phyloP scores from a whole-genome alignment of 208 protist species.

The Naegleria gruberi region DNA sequence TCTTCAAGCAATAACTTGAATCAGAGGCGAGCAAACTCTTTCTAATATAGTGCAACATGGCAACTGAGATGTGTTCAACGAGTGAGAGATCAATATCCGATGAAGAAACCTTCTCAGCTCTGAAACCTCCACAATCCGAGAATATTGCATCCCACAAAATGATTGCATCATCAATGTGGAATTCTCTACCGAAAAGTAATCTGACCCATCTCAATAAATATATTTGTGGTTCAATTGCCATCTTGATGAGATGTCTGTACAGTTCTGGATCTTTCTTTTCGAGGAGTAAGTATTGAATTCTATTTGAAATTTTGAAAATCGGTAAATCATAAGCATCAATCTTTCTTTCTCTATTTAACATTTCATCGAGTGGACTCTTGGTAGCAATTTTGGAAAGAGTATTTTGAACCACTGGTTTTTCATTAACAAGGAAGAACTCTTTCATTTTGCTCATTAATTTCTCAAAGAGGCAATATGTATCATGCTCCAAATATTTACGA shows the following conservation, averaged over 20 bases:
- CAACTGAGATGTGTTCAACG: not conserved
- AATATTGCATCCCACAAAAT: conserved; percentile 29
- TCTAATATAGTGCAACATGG: conserved; percentile 12
- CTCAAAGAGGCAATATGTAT: not conserved
- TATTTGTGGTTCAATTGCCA: conserved; percentile 24
- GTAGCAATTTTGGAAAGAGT: not conserved
- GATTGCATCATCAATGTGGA: conserved; percentile 25
- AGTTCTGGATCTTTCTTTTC: not conserved
- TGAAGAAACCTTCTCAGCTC: not conserved
- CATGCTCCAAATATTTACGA: conserved; percentile 1
- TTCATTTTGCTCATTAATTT: conserved; percentile 14
- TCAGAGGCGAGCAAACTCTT: conserved; percentile 35
- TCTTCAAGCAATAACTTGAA: conserved; percentile 42
- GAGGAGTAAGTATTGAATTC: conserved; percentile 13
- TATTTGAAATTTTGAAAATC: not conserved
- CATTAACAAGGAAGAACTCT: not conserved
- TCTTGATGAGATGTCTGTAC: not conserved
- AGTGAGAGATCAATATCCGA: not conserved
- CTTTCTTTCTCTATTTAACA: not conserved
- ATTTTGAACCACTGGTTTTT: not conserved
- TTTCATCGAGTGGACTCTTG: not conserved
- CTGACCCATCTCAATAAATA: conserved; percentile 23
- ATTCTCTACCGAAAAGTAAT: conserved; percentile 27
- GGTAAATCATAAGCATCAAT: not conserved
- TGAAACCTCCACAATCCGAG: not conserved